Evolutionary conservation across 768 basidiomycete species (phyloP), one percentile per base, ranked within the genome.

Genomic region (Austroboletus festivus): DNA sequence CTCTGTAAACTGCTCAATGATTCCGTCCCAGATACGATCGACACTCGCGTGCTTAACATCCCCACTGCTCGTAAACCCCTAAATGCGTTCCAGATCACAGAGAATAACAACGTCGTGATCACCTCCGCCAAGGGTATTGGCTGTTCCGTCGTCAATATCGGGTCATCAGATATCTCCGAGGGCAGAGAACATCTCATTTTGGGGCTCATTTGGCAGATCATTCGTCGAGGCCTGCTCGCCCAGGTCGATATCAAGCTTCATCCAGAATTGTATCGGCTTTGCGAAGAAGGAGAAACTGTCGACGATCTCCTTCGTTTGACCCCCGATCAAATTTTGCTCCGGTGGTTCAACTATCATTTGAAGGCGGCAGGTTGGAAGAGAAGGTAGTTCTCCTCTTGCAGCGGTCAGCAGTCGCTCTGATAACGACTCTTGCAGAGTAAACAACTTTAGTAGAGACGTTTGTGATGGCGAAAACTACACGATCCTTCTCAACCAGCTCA

Each of bases 41-140:
- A 98, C 71, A 89, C 83, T 52, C 95, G 96, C 77, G 96, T 99
- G 7, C 77, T 99, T 58, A 98, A 99, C 77, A 95, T 88, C 68
- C 82, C 93, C 0, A 77, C 77, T 3, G 56, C 78, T 3, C 80
- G 82, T 33, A 95, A 93, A 71, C 81, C 89, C 0, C 78, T 99
- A 40, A 99, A 99, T 64, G 91, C 92, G 0, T 99, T 99, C 81
- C 93, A 99, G 62, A 97, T 97, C 60, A 98, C 96, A 0, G 96
- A 99, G 68, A 98, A 98, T 75, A 98, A 99, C 78, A 99, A 98
- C 70, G 96, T 99, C 63, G 95, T 98, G 63, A 96, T 99, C 70
- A 88, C 91, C 12, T 98, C 96, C 21, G 85, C 95, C 31, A 97
- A 97, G 72, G 94, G 89, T 67, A 98, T 99, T 56, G 95, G 96